These are phyloP conservation scores for Aspergillus sclerotioniger DNA, from an alignment of 495 filamentous ascomycete genomes.

Conservation along the genomic window DNA sequence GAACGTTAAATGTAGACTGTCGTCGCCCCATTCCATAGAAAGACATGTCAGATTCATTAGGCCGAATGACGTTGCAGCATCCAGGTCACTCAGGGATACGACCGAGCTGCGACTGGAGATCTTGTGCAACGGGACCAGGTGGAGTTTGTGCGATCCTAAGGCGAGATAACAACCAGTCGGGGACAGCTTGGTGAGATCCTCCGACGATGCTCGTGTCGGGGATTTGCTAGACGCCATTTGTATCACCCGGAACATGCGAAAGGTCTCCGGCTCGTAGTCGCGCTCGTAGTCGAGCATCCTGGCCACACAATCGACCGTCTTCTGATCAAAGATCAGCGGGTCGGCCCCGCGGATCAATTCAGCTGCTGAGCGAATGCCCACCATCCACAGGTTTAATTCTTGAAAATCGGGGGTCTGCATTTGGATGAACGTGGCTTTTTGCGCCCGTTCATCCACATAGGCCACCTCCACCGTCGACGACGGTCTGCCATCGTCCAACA, in stretches of 20 bases:
- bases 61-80: slow-evolving; percentile 59
- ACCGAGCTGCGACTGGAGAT: slow-evolving; percentile 52
- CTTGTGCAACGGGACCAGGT: slow-evolving; percentile 74
- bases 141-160: slow-evolving; percentile 78
- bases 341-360: slow-evolving; percentile 53
- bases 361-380: slow-evolving; percentile 61
- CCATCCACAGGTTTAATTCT: slow-evolving; percentile 74
- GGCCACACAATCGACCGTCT: slow-evolving; percentile 62
- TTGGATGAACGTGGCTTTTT: slow-evolving; percentile 57
- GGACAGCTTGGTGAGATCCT: slow-evolving; percentile 72
- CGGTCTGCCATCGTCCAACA: slow-evolving; percentile 73
- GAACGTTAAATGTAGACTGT: slow-evolving; percentile 83
- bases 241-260: slow-evolving; percentile 82
- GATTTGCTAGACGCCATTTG: slow-evolving; percentile 64
- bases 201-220: slow-evolving; percentile 63
- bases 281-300: slow-evolving; percentile 64
- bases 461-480: slow-evolving; percentile 79
- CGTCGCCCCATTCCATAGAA: slow-evolving; percentile 68
- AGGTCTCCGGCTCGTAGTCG: slow-evolving; percentile 66
- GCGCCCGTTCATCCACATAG: slow-evolving; percentile 68
- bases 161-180: slow-evolving; percentile 79
- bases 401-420: slow-evolving; percentile 71
- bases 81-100: slow-evolving; percentile 50
- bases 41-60: slow-evolving; percentile 71
- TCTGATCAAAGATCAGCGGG: slow-evolving; percentile 55